Evolutionary conservation across 1,284 basidiomycete species (phyloP), one percentile per base, ranked within the genome.

Genomic region (Apiotrichum montevideense): DNA sequence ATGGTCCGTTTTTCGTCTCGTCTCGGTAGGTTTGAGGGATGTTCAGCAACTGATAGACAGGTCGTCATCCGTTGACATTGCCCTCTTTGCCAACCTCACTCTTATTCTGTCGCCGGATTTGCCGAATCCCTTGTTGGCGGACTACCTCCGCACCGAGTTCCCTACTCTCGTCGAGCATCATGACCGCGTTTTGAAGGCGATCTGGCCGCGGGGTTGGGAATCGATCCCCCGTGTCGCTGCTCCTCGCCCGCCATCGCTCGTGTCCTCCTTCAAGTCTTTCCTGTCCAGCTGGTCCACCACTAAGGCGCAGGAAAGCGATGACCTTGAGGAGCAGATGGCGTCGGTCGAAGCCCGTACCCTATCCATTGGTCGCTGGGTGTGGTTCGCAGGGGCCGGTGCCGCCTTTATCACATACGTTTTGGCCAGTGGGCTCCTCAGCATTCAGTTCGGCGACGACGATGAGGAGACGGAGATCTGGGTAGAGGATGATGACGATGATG

Each of bases 11-110:
- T 55, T 74, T 69, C 53, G 69, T 69, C 46, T 63, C 68, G 8
- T 52, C 61, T 4, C 62, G 49, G 71, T 70, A 37, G 50, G 67
- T 63, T 29, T 51, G 9, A 3, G 6, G 32, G 32, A 62, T 41
- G 6, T 7, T 5, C 37, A 10, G 15, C 39, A 7, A 14, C n/a
- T 42, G n/a, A 42, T 11, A 42, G 13, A 3, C 62, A 73, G 69
- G 29, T 71, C 75, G 0, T 65, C 68, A 0, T 68, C 74, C 0
- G 59, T 73, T 14, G 77, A 78, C 52, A 59, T 76, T 1, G 60
- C 61, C 29, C 70, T 78, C 29, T 75, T 72, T 45, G 59, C 77
- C 7, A 70, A 75, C 34, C 65, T 77, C n/a, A 63, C 75, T 4
- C 67, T 77, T 50, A 55, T 75, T 21, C 68, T 78, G 46, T 63